These are phyloP conservation scores for Aspergillus calidoustus DNA, from an alignment of 2,329 filamentous ascomycete genomes.

Conservation along the genomic window DNA sequence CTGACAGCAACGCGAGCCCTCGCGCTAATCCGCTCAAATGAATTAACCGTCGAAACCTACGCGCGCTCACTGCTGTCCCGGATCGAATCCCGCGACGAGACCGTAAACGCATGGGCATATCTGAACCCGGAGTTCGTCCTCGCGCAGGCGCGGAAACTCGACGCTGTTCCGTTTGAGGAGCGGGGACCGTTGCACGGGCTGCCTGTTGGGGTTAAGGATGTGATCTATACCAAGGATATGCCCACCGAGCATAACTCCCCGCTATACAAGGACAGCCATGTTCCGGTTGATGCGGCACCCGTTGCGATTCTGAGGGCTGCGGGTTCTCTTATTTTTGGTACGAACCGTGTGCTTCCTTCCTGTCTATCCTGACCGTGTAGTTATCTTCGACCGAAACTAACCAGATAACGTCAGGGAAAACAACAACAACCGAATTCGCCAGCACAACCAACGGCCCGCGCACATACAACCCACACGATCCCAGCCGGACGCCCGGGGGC, in stretches of 20 bases:
- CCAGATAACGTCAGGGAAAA: too few relatives aligned
- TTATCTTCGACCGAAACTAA: too few relatives aligned
- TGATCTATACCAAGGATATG: conserved; percentile 57
- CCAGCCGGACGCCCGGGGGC: conserved; percentile 64
- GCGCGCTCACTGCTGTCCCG: conserved; percentile 53
- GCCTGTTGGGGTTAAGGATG: conserved; percentile 64
- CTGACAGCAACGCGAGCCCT: conserved; percentile 11
- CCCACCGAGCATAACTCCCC: conserved; percentile 18
- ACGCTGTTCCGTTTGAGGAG: conserved; percentile 52
- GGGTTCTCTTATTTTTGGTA: conserved; percentile 21
- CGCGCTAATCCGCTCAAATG: conserved; percentile 26
- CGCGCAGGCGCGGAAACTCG: conserved; percentile 52
- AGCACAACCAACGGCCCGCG: conserved; percentile 12
- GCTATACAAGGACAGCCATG: conserved; percentile 14
- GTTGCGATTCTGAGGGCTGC: conserved; percentile 13
- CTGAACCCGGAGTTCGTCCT: conserved; percentile 54
- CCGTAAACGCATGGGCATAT: conserved; percentile 58
- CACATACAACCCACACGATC: conserved; percentile 64
- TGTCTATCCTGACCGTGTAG: too few relatives aligned
- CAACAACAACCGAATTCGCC: conserved; percentile 22
- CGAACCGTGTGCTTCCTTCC: too few relatives aligned
- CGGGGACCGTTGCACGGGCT: conserved; percentile 63
- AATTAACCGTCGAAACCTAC: conserved; percentile 56
- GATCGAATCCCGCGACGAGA: conserved; percentile 50
- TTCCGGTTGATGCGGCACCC: conserved; percentile 7